Evolutionary conservation across 129 eudicot species (phyloP).

Genomic region (Scalesia atractyloides): DNA sequence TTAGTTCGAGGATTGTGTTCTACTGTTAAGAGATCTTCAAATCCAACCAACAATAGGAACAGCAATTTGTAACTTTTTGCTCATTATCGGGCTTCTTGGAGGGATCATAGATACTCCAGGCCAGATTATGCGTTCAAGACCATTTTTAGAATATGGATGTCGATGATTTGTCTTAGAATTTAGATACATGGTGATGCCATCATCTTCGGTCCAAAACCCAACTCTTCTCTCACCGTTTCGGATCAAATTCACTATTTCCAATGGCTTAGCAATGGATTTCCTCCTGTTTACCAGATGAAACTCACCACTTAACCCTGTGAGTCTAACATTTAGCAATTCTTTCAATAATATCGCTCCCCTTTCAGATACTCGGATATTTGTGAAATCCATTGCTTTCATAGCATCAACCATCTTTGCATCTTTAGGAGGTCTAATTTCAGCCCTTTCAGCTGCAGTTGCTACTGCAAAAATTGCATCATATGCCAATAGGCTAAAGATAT

Average conservation of each 20-base stretch:
- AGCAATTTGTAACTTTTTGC: background rate
- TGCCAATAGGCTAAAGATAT: constrained; percentile 38
- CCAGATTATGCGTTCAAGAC: constrained; percentile 1
- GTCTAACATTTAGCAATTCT: constrained; percentile 14
- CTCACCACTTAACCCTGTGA: constrained; percentile 48
- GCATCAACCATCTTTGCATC: background rate
- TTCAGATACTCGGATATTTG: background rate
- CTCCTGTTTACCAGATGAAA: constrained; percentile 34
- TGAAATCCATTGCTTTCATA: constrained; percentile 1
- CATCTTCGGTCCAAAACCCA: constrained; percentile 2
- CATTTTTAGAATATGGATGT: background rate
- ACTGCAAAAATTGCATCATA: constrained; percentile 50
- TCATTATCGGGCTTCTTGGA: background rate
- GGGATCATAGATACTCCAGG: background rate
- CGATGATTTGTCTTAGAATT: background rate
- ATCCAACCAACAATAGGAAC: constrained; percentile 10
- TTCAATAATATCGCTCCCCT: constrained; percentile 21
- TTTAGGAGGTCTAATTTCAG: background rate
- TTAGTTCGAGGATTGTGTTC: background rate
- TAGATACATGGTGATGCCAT: too few species aligned
- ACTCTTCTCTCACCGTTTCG: background rate
- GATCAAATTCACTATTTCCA: constrained; percentile 13
- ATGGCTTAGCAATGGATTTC: background rate
- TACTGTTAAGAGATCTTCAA: background rate
- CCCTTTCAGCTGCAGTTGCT: constrained; percentile 39